Percentiles rank a stretch among this genome's conserved stretches.
Conservation (phyloP, 2,329 filamentous ascomycete species). For the Trichophyton verrucosum region DNA sequence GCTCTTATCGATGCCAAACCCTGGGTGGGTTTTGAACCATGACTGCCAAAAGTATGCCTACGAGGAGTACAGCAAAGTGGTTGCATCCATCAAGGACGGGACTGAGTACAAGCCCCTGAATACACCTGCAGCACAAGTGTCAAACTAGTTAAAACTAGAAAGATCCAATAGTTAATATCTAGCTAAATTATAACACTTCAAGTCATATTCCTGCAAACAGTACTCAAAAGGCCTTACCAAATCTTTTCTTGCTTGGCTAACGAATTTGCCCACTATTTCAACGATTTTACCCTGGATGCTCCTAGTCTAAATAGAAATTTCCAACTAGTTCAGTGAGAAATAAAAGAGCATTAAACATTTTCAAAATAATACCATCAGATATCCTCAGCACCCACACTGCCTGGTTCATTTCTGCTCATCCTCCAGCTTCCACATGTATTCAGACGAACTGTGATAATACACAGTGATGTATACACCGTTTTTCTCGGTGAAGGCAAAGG, state of each 20-base stretch:
- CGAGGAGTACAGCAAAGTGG: slow-evolving; percentile 8
- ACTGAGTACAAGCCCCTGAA: slow-evolving; percentile 11
- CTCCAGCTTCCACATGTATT: slow-evolving; percentile 5
- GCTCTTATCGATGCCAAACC: slow-evolving; percentile 6
- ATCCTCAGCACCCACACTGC: too few relatives aligned
- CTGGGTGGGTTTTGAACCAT: slow-evolving; percentile 12
- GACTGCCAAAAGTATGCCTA: slow-evolving; percentile 12
- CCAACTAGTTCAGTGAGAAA: too few relatives aligned
- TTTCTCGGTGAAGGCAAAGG: slow-evolving; percentile 9
- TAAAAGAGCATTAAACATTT: too few relatives aligned
- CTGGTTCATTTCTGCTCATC: neutral
- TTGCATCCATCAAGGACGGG: slow-evolving; percentile 5
- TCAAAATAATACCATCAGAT: too few relatives aligned
- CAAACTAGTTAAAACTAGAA: neutral
- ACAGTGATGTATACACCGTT: slow-evolving; percentile 6
- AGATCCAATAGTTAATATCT: too few relatives aligned
- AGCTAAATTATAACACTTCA: too few relatives aligned
- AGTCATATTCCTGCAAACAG: too few relatives aligned
- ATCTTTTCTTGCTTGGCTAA: too few relatives aligned
- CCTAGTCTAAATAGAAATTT: too few relatives aligned
- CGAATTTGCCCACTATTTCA: too few relatives aligned
- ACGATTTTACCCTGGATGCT: too few relatives aligned
- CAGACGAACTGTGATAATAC: slow-evolving; percentile 8
- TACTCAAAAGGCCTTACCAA: too few relatives aligned
- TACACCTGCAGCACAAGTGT: slow-evolving; percentile 1